These are phyloP conservation scores for Tephrocybe rancida DNA, from an alignment of 768 basidiomycete species.

Conservation along the genomic window DNA sequence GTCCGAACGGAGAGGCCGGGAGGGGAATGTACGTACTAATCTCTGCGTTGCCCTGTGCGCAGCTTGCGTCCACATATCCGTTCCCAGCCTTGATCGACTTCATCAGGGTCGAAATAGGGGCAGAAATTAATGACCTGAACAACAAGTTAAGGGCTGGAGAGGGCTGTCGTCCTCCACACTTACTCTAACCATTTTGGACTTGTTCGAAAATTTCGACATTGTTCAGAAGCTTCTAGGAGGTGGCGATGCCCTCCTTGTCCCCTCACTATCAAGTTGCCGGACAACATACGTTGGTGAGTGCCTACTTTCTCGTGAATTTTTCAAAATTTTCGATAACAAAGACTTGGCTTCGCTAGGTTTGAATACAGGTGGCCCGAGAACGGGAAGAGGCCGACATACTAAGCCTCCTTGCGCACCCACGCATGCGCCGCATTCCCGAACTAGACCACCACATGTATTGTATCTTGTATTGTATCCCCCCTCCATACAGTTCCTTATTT, in stretches of 20 bases:
- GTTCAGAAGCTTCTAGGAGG: background rate
- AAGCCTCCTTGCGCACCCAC: too few species aligned
- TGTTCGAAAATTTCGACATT: too few species aligned
- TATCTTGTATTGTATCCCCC: too few species aligned
- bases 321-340: too few species aligned
- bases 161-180: background rate
- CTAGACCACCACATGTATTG: too few species aligned
- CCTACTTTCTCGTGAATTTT: too few species aligned
- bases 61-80: too few species aligned
- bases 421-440: too few species aligned
- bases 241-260: conserved; percentile 5
- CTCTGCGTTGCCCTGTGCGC: background rate
- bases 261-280: conserved; percentile 2
- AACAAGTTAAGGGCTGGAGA: background rate
- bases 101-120: conserved; percentile 8
- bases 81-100: too few species aligned
- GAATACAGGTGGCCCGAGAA: too few species aligned
- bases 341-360: too few species aligned
- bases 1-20: background rate
- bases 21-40: background rate
- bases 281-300: background rate
- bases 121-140: background rate
- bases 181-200: background rate
- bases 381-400: too few species aligned
- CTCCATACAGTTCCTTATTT: background rate